Percentiles rank a stretch among this genome's conserved stretches.
These are phyloP conservation scores for Aspergillus novoparasiticus DNA, from an alignment of 2,329 filamentous ascomycete genomes.

Conservation along the genomic window DNA sequence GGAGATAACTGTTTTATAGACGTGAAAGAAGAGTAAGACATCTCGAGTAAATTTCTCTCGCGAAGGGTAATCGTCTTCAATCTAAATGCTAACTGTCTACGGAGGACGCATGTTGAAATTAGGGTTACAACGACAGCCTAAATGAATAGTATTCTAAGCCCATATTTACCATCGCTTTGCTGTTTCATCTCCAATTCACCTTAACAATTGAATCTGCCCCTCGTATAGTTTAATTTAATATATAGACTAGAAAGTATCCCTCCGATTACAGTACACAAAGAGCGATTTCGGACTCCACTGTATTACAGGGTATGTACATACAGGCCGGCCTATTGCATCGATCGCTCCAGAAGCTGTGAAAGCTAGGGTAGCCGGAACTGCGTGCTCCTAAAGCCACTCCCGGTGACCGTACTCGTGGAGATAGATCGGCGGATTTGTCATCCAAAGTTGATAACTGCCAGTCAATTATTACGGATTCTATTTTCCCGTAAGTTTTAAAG, in stretches of 20 bases:
- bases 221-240: not conserved
- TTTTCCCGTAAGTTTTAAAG: slow-evolving; percentile 33
- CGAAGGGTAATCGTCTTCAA: not conserved
- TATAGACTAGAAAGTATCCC: not conserved
- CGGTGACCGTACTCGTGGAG: slow-evolving; percentile 37
- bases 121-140: not conserved
- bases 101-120: not conserved
- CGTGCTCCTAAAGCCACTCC: slow-evolving; percentile 18
- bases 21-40: not conserved
- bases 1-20: not conserved
- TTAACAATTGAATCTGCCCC: not conserved
- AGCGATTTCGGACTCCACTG: slow-evolving; percentile 19
- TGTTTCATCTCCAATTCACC: not conserved
- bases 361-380: slow-evolving; percentile 7
- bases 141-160: not conserved
- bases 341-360: slow-evolving; percentile 20
- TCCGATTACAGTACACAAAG: slow-evolving; percentile 1
- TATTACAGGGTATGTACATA: slow-evolving; percentile 7
- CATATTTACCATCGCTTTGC: not conserved
- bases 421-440: slow-evolving; percentile 41
- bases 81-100: not conserved
- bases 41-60: not conserved
- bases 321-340: slow-evolving; percentile 3
- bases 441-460: slow-evolving; percentile 12
- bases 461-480: slow-evolving; percentile 35